Percentiles rank a stretch among this genome's conserved stretches.
These are phyloP conservation scores for Aurifilum marmelostoma DNA, from an alignment of 2,329 filamentous ascomycete species.

Conservation along the genomic window DNA sequence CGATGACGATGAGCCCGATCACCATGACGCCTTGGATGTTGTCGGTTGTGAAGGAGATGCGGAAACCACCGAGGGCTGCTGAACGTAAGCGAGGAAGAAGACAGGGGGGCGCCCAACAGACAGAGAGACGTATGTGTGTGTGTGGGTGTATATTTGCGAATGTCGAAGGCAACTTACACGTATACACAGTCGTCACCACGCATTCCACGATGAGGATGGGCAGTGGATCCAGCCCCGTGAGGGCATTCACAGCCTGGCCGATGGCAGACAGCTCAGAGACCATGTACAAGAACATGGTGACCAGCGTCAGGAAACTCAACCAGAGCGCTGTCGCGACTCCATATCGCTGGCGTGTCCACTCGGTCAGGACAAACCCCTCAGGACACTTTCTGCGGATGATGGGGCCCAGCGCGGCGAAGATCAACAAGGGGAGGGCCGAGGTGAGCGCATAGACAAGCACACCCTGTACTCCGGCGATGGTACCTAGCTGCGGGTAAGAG, in stretches of 20 bases:
- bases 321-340: conserved; percentile 71
- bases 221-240: conserved; percentile 75
- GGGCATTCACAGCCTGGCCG: conserved; percentile 73
- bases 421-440: conserved; percentile 71
- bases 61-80: conserved; percentile 78
- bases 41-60: conserved; percentile 82
- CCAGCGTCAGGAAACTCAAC: conserved; percentile 75
- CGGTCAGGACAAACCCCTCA: conserved; percentile 81
- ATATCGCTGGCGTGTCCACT: conserved; percentile 82
- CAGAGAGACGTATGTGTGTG: no score
- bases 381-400: conserved; percentile 80
- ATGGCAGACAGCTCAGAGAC: conserved; percentile 80
- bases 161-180: conserved; percentile 53
- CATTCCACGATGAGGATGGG: conserved; percentile 79
- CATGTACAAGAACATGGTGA: conserved; percentile 87
- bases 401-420: conserved; percentile 75
- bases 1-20: conserved; percentile 72
- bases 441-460: conserved; percentile 76
- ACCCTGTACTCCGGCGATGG: conserved; percentile 78
- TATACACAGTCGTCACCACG: conserved; percentile 79
- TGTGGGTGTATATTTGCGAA: no score
- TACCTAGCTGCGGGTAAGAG: conserved; percentile 79
- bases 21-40: conserved; percentile 82
- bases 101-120: no score
- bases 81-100: no score